Base-by-base conservation (phyloP, 2,329 filamentous ascomycete species). In the Graphilbum ipis-grandicollis region DNA sequence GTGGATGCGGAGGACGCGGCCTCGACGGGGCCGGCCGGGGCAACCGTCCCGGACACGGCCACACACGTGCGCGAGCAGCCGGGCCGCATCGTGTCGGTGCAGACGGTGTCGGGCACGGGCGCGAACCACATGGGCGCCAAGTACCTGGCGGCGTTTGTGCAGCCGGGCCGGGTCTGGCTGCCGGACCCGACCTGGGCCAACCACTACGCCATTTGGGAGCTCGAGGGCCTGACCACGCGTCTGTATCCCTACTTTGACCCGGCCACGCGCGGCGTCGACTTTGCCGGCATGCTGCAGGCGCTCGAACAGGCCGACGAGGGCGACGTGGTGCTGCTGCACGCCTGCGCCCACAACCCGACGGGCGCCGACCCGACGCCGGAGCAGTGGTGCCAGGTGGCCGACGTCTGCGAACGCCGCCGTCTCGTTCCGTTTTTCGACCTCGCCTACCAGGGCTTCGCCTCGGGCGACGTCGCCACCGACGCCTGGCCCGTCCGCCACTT, bases 21-120 rank as follows among this genome's bases (percentile, higher is more conserved):
- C n/a, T n/a, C n/a, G n/a, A n/a, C n/a, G n/a, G n/a, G n/a, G n/a
- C n/a, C n/a, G n/a, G n/a, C n/a, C n/a, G n/a, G n/a, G n/a, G n/a
- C n/a, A n/a, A n/a, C n/a, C n/a, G n/a, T n/a, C n/a, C n/a, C n/a
- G n/a, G n/a, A n/a, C n/a, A n/a, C n/a, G n/a, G n/a, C n/a, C n/a
- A n/a, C n/a, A n/a, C n/a, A n/a, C n/a, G n/a, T n/a, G n/a, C n/a
- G n/a, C n/a, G n/a, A n/a, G n/a, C n/a, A n/a, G n/a, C n/a, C n/a
- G n/a, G n/a, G n/a, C n/a, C n/a, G n/a, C n/a, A n/a, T 56, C 21
- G 51, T 53, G 13, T 55, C 54, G 1, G 52, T 54, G 0, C 56
- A 58, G 41, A 53, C 54, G 9, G 54, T 58, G 23, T 57, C 55
- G 1, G 55, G 56, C 7, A 58, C 55, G 0, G 56, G 56, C 3